Conservation (phyloP, 768 basidiomycete genomes). For the Leccinum pellstonianum region DNA sequence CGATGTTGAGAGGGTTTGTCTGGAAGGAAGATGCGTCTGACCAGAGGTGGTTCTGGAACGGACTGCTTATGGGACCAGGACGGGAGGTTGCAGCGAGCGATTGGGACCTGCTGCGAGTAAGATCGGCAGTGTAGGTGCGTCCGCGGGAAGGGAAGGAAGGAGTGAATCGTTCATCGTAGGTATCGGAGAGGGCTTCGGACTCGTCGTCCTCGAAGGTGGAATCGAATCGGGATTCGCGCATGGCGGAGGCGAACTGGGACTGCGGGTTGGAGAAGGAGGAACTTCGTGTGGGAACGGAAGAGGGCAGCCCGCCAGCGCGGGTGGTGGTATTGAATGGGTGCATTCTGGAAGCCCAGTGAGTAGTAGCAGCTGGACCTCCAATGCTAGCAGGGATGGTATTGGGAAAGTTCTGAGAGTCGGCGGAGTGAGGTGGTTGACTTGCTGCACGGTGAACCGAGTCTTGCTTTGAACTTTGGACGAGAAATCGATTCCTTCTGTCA, state of each 20-base stretch:
- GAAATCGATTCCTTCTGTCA: constrained; percentile 64
- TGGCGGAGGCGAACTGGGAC: constrained; percentile 56
- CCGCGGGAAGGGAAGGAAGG: constrained; percentile 48
- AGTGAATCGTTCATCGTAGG: constrained; percentile 57
- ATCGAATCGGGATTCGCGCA: constrained; percentile 68
- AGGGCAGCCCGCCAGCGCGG: constrained; percentile 35
- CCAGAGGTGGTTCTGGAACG: constrained; percentile 50
- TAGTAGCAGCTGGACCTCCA: constrained; percentile 28
- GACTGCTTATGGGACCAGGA: constrained; percentile 52
- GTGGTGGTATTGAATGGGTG: constrained; percentile 43
- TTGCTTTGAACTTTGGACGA: constrained; percentile 37
- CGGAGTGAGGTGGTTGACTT: constrained; percentile 63
- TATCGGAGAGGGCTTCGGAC: constrained; percentile 59
- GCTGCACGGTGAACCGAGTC: constrained; percentile 55
- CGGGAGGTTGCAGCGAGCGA: constrained; percentile 63
- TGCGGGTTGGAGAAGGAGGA: constrained; percentile 67
- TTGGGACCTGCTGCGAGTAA: constrained; percentile 73
- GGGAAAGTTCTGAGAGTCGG: constrained; percentile 45
- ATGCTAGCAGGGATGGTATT: constrained; percentile 51
- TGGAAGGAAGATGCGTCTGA: constrained; percentile 49
- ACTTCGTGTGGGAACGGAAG: constrained; percentile 61
- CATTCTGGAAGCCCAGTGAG: constrained; percentile 47
- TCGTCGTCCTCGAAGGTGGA: constrained; percentile 85
- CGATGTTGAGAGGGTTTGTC: constrained; percentile 58
- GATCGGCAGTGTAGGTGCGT: constrained; percentile 60